A percentile compares a stretch with the other conserved stretches of the same genome.
Conservation (phyloP, 345 rosid genomes). For the Gossypium turneri region DNA sequence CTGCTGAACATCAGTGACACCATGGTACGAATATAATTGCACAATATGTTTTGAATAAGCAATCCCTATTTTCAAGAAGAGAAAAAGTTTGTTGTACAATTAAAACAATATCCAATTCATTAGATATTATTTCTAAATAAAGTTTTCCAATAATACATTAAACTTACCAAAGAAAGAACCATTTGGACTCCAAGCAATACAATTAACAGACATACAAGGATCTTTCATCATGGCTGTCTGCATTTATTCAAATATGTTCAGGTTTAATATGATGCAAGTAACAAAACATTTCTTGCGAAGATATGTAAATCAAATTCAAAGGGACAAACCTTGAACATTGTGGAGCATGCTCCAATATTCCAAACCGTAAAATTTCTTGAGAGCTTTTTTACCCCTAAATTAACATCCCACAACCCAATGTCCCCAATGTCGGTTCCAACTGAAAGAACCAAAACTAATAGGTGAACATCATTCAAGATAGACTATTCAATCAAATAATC, state of each 20-base stretch:
- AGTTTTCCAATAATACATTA: background rate
- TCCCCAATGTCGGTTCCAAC: conserved; percentile 64
- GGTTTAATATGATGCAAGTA: conserved; percentile 15
- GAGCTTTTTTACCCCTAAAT: conserved; percentile 43
- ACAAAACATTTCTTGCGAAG: background rate
- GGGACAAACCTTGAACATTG: conserved; percentile 35
- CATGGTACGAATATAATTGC: conserved; percentile 62
- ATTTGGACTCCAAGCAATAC: conserved; percentile 48
- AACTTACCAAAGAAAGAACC: conserved; percentile 53
- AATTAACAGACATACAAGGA: conserved; percentile 37
- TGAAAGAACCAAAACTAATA: conserved; percentile 29
- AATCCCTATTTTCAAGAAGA: conserved; percentile 45
- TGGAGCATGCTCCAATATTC: conserved; percentile 53
- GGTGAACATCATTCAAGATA: conserved; percentile 7
- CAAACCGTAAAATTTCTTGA: conserved; percentile 63
- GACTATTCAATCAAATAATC: background rate
- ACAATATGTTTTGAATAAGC: conserved; percentile 81
- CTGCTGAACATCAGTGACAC: conserved; percentile 40
- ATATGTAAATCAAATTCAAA: conserved; percentile 10
- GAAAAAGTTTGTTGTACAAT: conserved; percentile 1
- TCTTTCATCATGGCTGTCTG: conserved; percentile 41
- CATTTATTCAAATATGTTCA: conserved; percentile 11
- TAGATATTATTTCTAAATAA: conserved; percentile 1
- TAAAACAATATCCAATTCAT: background rate
- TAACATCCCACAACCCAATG: conserved; percentile 59